A percentile compares a stretch with the other conserved stretches of the same genome.
Conservation (phyloP, 495 filamentous ascomycete genomes). For the Penicillium chermesinum region DNA sequence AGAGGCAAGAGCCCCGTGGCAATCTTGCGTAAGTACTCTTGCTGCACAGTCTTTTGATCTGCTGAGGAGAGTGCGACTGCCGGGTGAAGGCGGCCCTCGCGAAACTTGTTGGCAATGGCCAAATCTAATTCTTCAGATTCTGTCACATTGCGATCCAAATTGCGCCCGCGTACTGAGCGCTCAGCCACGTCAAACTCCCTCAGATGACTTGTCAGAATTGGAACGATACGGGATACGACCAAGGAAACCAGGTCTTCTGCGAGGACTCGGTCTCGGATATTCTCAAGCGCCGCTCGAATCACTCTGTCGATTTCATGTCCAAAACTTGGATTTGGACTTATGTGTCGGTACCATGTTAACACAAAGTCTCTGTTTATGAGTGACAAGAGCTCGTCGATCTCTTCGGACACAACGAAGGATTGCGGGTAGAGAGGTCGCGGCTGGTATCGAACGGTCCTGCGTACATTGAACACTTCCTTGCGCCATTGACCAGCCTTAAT, state of each 20-base stretch:
- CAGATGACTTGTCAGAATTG: conserved; percentile 86
- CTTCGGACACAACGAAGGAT: conserved; percentile 73
- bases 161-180: conserved; percentile 74
- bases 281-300: conserved; percentile 67
- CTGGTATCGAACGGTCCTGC: conserved; percentile 44
- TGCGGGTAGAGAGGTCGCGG: conserved; percentile 65
- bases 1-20: conserved; percentile 66
- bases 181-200: conserved; percentile 90
- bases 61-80: conserved; percentile 78
- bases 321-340: conserved; percentile 77
- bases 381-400: conserved; percentile 73
- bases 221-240: conserved; percentile 73
- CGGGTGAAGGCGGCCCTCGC: conserved; percentile 81
- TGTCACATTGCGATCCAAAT: conserved; percentile 83
- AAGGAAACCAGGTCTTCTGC: conserved; percentile 75
- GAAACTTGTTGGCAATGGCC: conserved; percentile 89
- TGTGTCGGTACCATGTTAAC: conserved; percentile 78
- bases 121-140: conserved; percentile 94
- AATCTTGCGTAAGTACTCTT: conserved; percentile 75
- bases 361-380: conserved; percentile 81
- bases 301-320: conserved; percentile 76
- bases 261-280: conserved; percentile 62
- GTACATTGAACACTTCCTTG: conserved; percentile 59
- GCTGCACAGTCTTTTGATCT: conserved; percentile 75
- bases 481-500: conserved; percentile 59